Evolutionary conservation across 116 monocot genomes (phyloP), one percentile per base, ranked within the genome.

Genomic region (Posidonia oceanica): DNA sequence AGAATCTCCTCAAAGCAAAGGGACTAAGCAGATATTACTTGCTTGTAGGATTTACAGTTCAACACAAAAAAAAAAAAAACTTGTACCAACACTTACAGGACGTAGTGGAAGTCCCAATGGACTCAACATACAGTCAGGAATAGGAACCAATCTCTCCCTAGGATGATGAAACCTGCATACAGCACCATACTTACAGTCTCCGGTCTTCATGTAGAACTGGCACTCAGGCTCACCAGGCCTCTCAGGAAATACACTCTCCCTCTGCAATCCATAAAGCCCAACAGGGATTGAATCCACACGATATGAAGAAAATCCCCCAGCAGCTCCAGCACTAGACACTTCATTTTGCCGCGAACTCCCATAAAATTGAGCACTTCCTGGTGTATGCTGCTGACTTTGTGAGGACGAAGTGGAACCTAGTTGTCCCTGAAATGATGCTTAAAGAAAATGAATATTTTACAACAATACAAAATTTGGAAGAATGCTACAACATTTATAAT

Each of bases 201-300:
- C 99, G 54, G 99, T 99, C 68, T 99, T 99, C 87, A 90, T 86
- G 68, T 93, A 99, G 72, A 90, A 99, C 63, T 93, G 93, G 66
- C 99, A 99, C 69, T 93, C 99, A 54, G 84, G 88, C 72, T 93
- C 80, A 41, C 80, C 93, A 36, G 99, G 99, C 61, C 99, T 90
- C 78, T 90, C 93, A 55, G 99, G 99, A 80, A 93, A 98, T 72
- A 90, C 69, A 72, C 74, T 91, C 58, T 93, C 94, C 75, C 84
- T 80, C 42, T 84, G 99, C 54, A 86, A 71, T 52, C 84, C 69
- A 80, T 99, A 91, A 40, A 83, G 36, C 53, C 86, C 82, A 74
- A 82, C 53, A 76, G 90, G 79, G 39, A 80, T 59, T 54, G 99
- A 84, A 70, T 78, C 75, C 62, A 79, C 58, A 74, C 66, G 81